Conservation (phyloP, 495 filamentous ascomycete species). For the Penicillium flavigenum region DNA sequence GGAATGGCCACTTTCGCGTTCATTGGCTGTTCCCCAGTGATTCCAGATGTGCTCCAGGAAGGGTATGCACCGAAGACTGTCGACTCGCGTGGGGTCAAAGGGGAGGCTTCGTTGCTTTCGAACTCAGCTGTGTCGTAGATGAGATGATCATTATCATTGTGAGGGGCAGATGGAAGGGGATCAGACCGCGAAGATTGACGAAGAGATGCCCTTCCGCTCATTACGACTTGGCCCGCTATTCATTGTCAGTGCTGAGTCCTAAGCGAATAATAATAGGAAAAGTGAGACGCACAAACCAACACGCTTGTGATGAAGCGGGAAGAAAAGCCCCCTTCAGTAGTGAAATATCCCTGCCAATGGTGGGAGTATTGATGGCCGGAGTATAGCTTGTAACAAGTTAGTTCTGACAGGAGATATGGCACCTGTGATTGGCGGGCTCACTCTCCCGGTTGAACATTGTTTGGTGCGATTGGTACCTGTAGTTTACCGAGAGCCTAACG, state of each 20-base stretch:
- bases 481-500: not conserved
- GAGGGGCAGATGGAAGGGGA: not conserved
- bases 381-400: not conserved
- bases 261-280: not conserved
- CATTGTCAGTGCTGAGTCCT: slow-evolving; percentile 1
- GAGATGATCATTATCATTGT: not conserved
- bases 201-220: slow-evolving; percentile 1
- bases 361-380: not conserved
- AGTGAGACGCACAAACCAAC: not conserved
- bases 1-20: slow-evolving; percentile 10
- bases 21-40: not conserved
- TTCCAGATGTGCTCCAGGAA: not conserved
- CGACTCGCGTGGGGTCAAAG: not conserved
- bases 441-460: not conserved
- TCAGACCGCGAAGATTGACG: not conserved
- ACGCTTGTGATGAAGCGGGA: not conserved
- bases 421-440: not conserved
- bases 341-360: not conserved
- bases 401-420: not conserved
- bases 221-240: slow-evolving; percentile 3
- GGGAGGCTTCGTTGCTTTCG: not conserved
- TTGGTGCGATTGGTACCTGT: not conserved
- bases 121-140: not conserved
- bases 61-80: not conserved
- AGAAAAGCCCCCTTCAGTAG: not conserved